Evolutionary conservation across 305 asterid species (phyloP), one percentile per base, ranked within the genome.

Genomic region (Solanum aculeatissimum): DNA sequence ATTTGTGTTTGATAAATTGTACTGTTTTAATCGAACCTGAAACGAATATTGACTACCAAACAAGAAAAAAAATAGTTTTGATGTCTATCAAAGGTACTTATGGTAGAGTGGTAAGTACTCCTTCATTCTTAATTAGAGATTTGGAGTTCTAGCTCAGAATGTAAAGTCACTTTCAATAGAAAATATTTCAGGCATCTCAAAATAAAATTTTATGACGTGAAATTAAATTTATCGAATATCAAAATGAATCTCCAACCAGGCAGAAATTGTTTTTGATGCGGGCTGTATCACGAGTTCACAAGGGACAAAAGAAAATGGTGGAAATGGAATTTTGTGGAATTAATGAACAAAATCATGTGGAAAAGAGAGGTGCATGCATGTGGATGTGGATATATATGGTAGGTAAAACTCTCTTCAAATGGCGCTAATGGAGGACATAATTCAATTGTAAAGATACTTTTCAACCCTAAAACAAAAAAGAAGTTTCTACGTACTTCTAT

Each of bases 361-460:
- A 82, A 65, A 82, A 66, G 38, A 49, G 45, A 62, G 45, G 82
- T 49, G 47, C 18, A 32, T 16, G 82, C 82, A 51, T 51, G 65
- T 69, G 51, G 10, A 29, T 29, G 42, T 18, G 11, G 32, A 18
- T 9, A 18, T 69, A 11, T n/a, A 45, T 29, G 65, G 16, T 77
- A 77, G 82, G 82, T 77, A 77, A 49, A 77, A 32, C 29, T 49
- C 63, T 75, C 7, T 75, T 19, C 63, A 51, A 49, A 27, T 29
- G 82, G 29, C 47, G 47, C 47, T 27, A 77, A 16, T 51, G 45
- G 47, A 51, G 29, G 62, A 38, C 82, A 49, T 47, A 25, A 2
- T 25, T 49, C 81, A 75, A 75, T 47, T 23, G 55, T 71, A n/a
- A 72, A 70, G 18, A 70, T n/a, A 72, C 47, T n/a, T 71, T 7